A percentile compares a stretch with the other conserved stretches of the same genome.
Evolutionary conservation across 192 early-diverging fungal genomes (phyloP).

Genomic region (Umbelopsis sp.): DNA sequence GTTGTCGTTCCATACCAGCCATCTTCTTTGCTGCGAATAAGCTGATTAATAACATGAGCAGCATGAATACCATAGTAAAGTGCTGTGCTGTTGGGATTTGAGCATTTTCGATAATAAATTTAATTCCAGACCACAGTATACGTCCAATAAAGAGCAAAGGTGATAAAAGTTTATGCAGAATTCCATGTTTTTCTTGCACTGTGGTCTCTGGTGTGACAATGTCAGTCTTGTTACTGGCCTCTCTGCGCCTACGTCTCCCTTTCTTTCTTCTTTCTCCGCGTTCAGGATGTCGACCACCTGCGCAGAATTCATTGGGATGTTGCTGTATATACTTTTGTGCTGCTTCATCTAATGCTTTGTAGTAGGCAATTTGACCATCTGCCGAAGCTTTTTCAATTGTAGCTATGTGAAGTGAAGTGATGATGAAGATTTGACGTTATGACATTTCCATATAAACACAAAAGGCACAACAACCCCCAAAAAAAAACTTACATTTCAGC

Average conservation of each 20-base stretch:
- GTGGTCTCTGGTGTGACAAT: neutral
- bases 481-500: slow-evolving; percentile 49
- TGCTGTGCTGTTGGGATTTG: slow-evolving; percentile 6
- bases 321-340: slow-evolving; percentile 43
- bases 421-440: neutral
- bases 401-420: slow-evolving; percentile 22
- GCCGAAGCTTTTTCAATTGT: slow-evolving; percentile 53
- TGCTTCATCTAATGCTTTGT: slow-evolving; percentile 39
- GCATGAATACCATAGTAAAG: neutral
- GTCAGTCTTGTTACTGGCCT: neutral
- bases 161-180: neutral
- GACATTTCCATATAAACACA: neutral
- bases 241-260: neutral
- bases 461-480: too few species aligned
- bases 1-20: slow-evolving; percentile 6
- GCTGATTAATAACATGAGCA: neutral
- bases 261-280: neutral
- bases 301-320: slow-evolving; percentile 42
- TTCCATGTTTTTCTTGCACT: neutral
- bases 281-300: neutral
- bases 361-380: slow-evolving; percentile 50
- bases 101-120: neutral
- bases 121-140: neutral
- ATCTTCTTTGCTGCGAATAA: neutral
- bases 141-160: neutral